Evolutionary conservation across 129 eudicot species (phyloP), one percentile per base, ranked within the genome.

Genomic region (Lactuca sativa): DNA sequence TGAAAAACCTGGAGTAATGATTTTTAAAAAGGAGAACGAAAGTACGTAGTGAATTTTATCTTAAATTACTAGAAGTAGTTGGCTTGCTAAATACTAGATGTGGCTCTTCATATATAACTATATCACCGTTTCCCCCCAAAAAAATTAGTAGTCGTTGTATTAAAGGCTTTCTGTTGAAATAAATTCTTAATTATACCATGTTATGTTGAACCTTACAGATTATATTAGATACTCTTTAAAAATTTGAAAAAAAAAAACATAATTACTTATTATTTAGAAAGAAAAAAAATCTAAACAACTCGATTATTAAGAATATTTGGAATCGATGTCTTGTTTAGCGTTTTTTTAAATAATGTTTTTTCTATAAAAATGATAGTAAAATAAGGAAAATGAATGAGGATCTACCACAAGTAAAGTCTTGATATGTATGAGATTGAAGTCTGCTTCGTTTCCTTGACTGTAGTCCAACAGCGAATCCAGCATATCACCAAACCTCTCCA

Each of bases 391-490:
- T 16, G 37, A 33, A 64, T 59, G 60, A 64, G 18, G 21, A 9
- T 16, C 6, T 69, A 82, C 86, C 86, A 77, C 72, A 11, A 77
- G 65, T 49, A 82, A 56, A 43, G 72, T 57, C 37, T 62, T 69
- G 47, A 77, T 55, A 15, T 77, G 60, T 13, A 36, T 73, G 51
- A 72, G 48, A 17, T 38, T 59, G 63, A 77, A 77, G 21, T 62
- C 66, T 11, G 44, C 5, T 30, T 66, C 82, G 21, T 66, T 40
- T 4, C 64, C 67, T 11, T 80, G 30, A 33, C 80, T 61, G 34
- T 37, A 62, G 30, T 83, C 88, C 44, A 83, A 64, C 67, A 83
- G 21, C 2, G 69, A 72, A 72, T 83, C 88, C 77, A 83, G 31
- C 57, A 83, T 43, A 80, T 83, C 88, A 3, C 72, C 77, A 16